Evolutionary conservation across 2,329 filamentous ascomycete genomes (phyloP), one percentile per base, ranked within the genome.

Genomic region (Lecanicillium sp.): DNA sequence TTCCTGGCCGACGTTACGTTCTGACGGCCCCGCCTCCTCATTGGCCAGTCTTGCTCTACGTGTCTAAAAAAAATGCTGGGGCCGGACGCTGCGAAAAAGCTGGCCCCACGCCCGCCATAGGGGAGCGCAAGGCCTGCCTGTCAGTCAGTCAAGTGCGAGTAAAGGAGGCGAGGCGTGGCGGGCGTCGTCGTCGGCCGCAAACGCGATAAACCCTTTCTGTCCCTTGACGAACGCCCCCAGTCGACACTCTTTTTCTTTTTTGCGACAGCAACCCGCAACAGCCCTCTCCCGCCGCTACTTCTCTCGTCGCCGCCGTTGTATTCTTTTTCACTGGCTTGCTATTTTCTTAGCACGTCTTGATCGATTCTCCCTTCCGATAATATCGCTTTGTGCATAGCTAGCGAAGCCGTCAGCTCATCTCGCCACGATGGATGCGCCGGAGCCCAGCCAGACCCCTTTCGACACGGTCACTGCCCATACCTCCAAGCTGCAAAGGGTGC

Each of bases 361-460:
- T 33, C n/a, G 14, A 13, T 19, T 20, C 32, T 34, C 9, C 32
- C 8, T 4, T n/a, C 5, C 13, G 14, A 18, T 18, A 19, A 6
- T 6, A 20, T 34, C 17, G 3, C 10, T 18, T 19, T 6, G 13
- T n/a, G 11, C 17, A 17, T 17, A 20, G 10, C 12, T 22, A 14
- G 7, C 17, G 17, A 19, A 14, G 14, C 31, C 12, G 11, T 10
- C 32, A n/a, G 8, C 20, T 5, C 14, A 4, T 17, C 33, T 17
- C 22, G 13, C 28, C 50, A 61, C 50, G 39, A 95, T 95, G 89
- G 87, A 96, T 69, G 80, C 80, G 54, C 75, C 81, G 46, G 87
- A 94, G 69, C 82, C 87, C 46, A 87, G 95, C 36, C 79, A 85
- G 68, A 94, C 87, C 64, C 87, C 89, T 67, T 96, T 95, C 68